phyloP scores from a whole-genome alignment of 495 filamentous ascomycete genomes.

The Penicillium pancosmium region DNA sequence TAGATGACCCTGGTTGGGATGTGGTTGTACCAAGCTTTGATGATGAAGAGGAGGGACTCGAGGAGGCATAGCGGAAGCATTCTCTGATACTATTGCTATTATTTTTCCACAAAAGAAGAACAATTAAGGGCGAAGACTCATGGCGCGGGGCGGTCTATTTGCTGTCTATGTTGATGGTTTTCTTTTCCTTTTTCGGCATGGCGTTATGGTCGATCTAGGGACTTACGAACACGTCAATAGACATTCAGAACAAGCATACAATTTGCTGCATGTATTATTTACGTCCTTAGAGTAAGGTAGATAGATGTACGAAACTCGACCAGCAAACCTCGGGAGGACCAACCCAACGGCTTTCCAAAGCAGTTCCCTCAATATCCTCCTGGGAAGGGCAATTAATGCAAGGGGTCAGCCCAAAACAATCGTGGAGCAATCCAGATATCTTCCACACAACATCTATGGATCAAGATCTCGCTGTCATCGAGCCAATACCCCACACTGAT shows the following conservation, averaged over 20 bases:
- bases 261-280: too few species aligned
- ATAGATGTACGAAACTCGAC: too few species aligned
- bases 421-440: not conserved
- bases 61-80: not conserved
- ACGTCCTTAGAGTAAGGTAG: too few species aligned
- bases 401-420: not conserved
- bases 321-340: too few species aligned
- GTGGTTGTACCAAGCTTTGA: constrained; percentile 66
- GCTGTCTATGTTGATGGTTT: not conserved
- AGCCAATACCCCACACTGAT: not conserved
- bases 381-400: not conserved
- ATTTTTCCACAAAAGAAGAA: not conserved
- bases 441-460: not conserved
- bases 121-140: not conserved
- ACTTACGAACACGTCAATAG: not conserved
- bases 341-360: not conserved
- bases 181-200: not conserved
- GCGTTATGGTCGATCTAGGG: not conserved
- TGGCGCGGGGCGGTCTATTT: not conserved
- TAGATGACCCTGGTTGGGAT: constrained; percentile 62
- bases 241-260: too few species aligned
- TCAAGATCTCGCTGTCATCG: not conserved
- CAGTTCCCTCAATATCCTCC: too few species aligned
- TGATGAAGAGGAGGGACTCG: constrained; percentile 43
- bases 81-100: not conserved